phyloP scores from a whole-genome alignment of 2,329 filamentous ascomycete genomes.

The Fusarium nanum region DNA sequence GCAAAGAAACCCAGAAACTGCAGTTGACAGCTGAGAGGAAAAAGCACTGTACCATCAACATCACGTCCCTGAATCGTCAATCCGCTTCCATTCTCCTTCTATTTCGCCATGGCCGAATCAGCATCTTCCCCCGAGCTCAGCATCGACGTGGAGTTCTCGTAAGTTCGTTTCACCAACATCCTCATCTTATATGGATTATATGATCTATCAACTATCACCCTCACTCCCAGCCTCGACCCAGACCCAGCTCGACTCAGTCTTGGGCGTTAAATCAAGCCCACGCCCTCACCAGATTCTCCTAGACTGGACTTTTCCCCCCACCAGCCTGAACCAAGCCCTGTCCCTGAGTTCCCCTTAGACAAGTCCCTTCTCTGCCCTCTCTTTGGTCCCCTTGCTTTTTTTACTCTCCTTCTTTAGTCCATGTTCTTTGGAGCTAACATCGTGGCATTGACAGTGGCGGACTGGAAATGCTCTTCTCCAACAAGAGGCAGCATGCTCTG shows the following conservation, averaged over 20 bases:
- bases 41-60: neutral
- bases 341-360: slow-evolving; percentile 30
- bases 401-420: slow-evolving; percentile 14
- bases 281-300: slow-evolving; percentile 21
- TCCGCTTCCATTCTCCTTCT: slow-evolving; percentile 10
- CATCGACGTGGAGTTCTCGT: slow-evolving; percentile 79
- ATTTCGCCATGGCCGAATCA: slow-evolving; percentile 33
- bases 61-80: slow-evolving; percentile 9
- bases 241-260: slow-evolving; percentile 5
- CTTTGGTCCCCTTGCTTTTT: slow-evolving; percentile 13
- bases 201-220: slow-evolving; percentile 41
- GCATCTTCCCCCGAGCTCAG: slow-evolving; percentile 55
- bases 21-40: slow-evolving; percentile 10
- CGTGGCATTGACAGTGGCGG: slow-evolving; percentile 73
- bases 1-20: neutral
- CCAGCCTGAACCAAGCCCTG: slow-evolving; percentile 29
- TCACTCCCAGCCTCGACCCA: slow-evolving; percentile 19
- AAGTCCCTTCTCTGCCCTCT: slow-evolving; percentile 15
- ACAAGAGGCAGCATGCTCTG: slow-evolving; percentile 79
- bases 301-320: slow-evolving; percentile 13
- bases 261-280: slow-evolving; percentile 7
- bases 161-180: slow-evolving; percentile 46
- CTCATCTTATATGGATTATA: slow-evolving; percentile 34
- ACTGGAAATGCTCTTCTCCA: slow-evolving; percentile 91
- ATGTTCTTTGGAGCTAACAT: slow-evolving; percentile 28